phyloP scores from a whole-genome alignment of 2,329 filamentous ascomycete genomes.

The Fusarium decemcellulare region DNA sequence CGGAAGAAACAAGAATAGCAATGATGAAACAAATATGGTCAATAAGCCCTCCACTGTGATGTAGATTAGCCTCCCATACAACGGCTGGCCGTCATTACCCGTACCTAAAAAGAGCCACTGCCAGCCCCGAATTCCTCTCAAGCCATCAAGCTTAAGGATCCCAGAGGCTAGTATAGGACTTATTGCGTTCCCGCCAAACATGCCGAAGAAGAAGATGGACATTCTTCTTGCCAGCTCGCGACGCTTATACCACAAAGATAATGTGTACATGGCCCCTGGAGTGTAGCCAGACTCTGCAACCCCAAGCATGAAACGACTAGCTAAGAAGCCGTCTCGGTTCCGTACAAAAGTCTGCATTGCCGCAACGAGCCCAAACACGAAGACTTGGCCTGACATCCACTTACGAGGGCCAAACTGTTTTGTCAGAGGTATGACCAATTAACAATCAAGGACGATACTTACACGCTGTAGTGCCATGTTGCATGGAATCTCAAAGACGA shows the following conservation, averaged over 20 bases:
- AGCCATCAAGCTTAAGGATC: slow-evolving; percentile 60
- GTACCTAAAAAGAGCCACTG: slow-evolving; percentile 65
- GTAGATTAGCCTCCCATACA: not conserved
- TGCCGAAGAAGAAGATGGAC: slow-evolving; percentile 67
- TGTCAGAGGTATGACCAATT: not conserved
- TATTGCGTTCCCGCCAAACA: slow-evolving; percentile 65
- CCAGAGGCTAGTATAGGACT: slow-evolving; percentile 64
- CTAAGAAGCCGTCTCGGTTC: slow-evolving; percentile 60
- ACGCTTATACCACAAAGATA: slow-evolving; percentile 66
- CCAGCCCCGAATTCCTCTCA: slow-evolving; percentile 60
- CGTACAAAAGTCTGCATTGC: slow-evolving; percentile 60
- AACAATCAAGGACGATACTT: not conserved
- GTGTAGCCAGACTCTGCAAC: slow-evolving; percentile 67
- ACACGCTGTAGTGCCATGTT: slow-evolving; percentile 60
- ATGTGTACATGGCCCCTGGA: slow-evolving; percentile 64
- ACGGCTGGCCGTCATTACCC: not conserved
- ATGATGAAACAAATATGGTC: slow-evolving; percentile 3
- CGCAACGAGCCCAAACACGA: slow-evolving; percentile 63
- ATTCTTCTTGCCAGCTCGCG: slow-evolving; percentile 62
- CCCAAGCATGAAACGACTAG: slow-evolving; percentile 60
- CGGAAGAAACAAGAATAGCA: slow-evolving; percentile 4
- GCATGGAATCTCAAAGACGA: slow-evolving; percentile 65
- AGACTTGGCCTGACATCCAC: slow-evolving; percentile 65
- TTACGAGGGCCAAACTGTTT: slow-evolving; percentile 40
- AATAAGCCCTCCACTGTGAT: slow-evolving; percentile 57